Percentiles rank a stretch among this genome's conserved stretches.
Conservation (phyloP, 352 stramenopile species). For the Thraustochytrium sp. region DNA sequence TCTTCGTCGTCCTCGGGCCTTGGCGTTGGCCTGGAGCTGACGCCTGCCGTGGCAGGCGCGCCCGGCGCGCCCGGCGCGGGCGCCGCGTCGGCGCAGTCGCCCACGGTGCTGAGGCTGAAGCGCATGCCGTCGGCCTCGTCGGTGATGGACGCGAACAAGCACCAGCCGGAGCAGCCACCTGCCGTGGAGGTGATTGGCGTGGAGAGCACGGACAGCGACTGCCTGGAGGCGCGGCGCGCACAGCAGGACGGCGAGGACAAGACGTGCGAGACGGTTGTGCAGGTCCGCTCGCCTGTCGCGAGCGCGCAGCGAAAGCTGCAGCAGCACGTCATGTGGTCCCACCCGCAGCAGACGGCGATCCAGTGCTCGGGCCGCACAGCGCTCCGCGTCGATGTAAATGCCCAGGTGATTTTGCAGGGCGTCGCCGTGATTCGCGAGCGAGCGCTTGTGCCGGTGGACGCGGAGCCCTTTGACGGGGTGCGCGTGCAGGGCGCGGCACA, state of each 20-base stretch:
- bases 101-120: not conserved
- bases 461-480: not conserved
- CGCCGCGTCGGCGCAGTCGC: not conserved
- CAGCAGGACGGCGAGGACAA: not conserved
- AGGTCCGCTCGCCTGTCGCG: not conserved
- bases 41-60: not conserved
- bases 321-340: not conserved
- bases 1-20: not conserved
- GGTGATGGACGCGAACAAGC: not conserved
- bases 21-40: not conserved
- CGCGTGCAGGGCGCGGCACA: not conserved
- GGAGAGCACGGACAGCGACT: conserved; percentile 20
- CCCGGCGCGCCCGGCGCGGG: no score
- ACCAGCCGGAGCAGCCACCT: not conserved
- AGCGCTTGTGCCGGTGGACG: not conserved
- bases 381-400: not conserved
- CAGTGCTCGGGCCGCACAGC: not conserved
- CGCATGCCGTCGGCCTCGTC: not conserved
- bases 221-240: not conserved
- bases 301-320: not conserved
- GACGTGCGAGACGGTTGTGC: not conserved
- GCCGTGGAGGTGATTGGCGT: conserved; percentile 35
- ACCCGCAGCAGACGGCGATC: not conserved
- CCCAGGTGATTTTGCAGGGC: not conserved
- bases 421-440: not conserved